Conservation (phyloP, 305 asterid species). For the Rubia balearica region DNA sequence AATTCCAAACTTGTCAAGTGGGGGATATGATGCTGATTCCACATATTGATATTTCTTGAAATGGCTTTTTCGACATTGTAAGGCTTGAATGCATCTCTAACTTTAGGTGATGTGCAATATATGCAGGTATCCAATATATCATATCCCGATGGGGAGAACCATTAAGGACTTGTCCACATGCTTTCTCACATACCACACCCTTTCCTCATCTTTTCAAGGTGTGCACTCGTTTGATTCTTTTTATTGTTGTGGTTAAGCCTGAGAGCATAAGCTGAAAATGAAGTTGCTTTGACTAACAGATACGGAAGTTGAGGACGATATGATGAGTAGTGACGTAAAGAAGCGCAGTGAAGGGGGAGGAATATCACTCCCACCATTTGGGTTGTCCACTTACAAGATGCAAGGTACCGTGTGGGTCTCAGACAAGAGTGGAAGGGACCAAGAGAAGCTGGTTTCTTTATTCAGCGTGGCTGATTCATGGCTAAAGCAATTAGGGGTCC, state of each 20-base stretch:
- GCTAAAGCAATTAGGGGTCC: slow-evolving; percentile 89
- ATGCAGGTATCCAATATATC: slow-evolving; percentile 91
- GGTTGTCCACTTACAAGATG: slow-evolving; percentile 85
- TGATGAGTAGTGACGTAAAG: slow-evolving; percentile 20
- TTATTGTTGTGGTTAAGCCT: neutral
- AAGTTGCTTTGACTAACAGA: slow-evolving; percentile 27
- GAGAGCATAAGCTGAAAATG: neutral
- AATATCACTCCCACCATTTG: slow-evolving; percentile 69
- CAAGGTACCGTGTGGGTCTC: slow-evolving; percentile 70
- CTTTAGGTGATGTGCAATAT: too few relatives aligned
- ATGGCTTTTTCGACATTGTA: too few relatives aligned
- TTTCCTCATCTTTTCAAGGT: slow-evolving; percentile 97
- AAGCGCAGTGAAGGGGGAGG: slow-evolving; percentile 52
- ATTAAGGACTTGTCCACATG: slow-evolving; percentile 82
- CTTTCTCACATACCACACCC: slow-evolving; percentile 93
- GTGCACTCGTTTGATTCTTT: neutral
- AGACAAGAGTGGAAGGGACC: slow-evolving; percentile 47
- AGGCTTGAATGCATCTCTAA: too few relatives aligned
- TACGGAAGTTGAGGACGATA: slow-evolving; percentile 39
- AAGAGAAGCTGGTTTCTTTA: slow-evolving; percentile 55
- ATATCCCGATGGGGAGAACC: slow-evolving; percentile 84
- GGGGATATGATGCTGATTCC: neutral
- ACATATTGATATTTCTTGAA: too few relatives aligned
- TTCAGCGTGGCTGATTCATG: slow-evolving; percentile 81
- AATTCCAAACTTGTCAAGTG: neutral